Evolutionary conservation across 495 filamentous ascomycete species (phyloP).

Genomic region (Massariosphaeria phaeospora): DNA sequence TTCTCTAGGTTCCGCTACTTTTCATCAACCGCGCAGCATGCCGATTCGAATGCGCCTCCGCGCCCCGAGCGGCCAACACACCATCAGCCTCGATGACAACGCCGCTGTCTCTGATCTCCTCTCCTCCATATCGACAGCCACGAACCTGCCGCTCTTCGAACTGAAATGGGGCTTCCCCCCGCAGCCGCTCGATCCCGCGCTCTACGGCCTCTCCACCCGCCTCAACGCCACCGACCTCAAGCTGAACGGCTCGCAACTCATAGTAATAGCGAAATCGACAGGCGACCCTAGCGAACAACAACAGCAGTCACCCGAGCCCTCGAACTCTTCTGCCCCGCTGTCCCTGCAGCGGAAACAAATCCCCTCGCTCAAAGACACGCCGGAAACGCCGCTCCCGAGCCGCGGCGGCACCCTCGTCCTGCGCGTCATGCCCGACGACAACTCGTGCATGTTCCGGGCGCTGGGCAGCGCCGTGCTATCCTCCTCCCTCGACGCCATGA

Average conservation of each 20-base stretch:
- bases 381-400: slow-evolving; percentile 60
- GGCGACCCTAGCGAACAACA: slow-evolving; percentile 31
- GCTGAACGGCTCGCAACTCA: slow-evolving; percentile 76
- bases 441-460: slow-evolving; percentile 90
- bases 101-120: slow-evolving; percentile 63
- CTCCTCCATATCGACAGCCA: slow-evolving; percentile 51
- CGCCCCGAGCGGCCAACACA: slow-evolving; percentile 57
- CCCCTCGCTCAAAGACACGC: slow-evolving; percentile 54
- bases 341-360: slow-evolving; percentile 41
- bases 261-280: slow-evolving; percentile 51
- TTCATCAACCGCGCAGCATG: slow-evolving; percentile 4
- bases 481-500: slow-evolving; percentile 60
- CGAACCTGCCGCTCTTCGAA: slow-evolving; percentile 55
- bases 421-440: slow-evolving; percentile 96
- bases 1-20: neutral
- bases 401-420: slow-evolving; percentile 67
- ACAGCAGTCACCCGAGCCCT: slow-evolving; percentile 14
- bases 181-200: slow-evolving; percentile 58
- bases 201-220: slow-evolving; percentile 44
- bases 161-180: slow-evolving; percentile 87
- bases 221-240: slow-evolving; percentile 58
- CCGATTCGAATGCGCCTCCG: slow-evolving; percentile 60
- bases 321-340: slow-evolving; percentile 35
- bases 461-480: slow-evolving; percentile 73
- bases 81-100: slow-evolving; percentile 58